phyloP scores from a whole-genome alignment of 768 basidiomycete genomes.

The Lyophyllum decastes region DNA sequence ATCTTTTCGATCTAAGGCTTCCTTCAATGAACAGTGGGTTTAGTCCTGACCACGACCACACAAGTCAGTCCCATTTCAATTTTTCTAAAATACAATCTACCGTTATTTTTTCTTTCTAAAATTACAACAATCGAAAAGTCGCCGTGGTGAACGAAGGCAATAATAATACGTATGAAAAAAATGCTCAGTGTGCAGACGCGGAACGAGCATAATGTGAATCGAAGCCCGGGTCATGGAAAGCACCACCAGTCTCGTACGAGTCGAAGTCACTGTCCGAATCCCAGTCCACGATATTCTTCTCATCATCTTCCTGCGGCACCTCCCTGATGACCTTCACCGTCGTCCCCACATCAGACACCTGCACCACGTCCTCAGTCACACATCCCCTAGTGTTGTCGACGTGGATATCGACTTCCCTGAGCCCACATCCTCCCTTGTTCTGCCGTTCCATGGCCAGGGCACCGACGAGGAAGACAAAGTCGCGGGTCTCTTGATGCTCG shows the following conservation, averaged over 20 bases:
- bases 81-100: not conserved
- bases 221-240: constrained; percentile 30
- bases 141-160: not conserved
- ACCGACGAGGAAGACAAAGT: constrained; percentile 28
- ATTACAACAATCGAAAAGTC: not conserved
- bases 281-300: constrained; percentile 17
- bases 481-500: constrained; percentile 22
- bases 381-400: constrained; percentile 22
- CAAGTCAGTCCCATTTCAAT: no score
- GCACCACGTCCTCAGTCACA: constrained; percentile 10
- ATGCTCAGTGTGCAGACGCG: constrained; percentile 5
- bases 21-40: no score
- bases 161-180: constrained; percentile 6
- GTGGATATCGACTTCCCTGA: constrained; percentile 33
- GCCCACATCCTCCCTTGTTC: constrained; percentile 19
- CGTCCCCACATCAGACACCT: constrained; percentile 11
- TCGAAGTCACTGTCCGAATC: constrained; percentile 12
- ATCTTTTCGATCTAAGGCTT: no score
- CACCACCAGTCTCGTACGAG: constrained; percentile 26
- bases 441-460: constrained; percentile 26
- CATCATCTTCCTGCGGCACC: constrained; percentile 13
- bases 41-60: no score
- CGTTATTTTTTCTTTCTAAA: not conserved
- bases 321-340: constrained; percentile 24
- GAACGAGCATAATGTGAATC: constrained; percentile 23